These are phyloP conservation scores for Arthrobotrys megalospora DNA, from an alignment of 2,329 filamentous ascomycete species.

Conservation along the genomic window DNA sequence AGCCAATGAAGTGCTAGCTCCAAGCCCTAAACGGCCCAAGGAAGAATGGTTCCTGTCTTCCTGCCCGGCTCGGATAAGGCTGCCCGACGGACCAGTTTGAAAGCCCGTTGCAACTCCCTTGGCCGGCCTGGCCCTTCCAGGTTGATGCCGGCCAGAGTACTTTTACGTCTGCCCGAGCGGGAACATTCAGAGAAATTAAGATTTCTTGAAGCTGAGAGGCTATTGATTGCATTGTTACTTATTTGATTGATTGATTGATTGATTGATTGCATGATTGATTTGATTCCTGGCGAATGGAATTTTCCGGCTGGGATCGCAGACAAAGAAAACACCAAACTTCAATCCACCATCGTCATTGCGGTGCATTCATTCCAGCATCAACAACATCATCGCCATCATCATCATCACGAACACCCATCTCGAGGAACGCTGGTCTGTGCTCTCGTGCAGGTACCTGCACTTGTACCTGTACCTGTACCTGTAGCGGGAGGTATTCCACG, in stretches of 20 bases:
- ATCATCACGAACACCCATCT: not conserved
- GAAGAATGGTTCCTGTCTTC: constrained; percentile 26
- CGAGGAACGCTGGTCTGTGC: not conserved
- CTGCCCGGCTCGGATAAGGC: constrained; percentile 61
- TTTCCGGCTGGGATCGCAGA: constrained; percentile 59
- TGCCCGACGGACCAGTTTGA: constrained; percentile 44
- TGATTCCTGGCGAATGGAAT: constrained; percentile 48
- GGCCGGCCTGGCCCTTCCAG: constrained; percentile 37
- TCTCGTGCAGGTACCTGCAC: not conserved
- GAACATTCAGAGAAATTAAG: constrained; percentile 33
- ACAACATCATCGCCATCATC: constrained; percentile 12
- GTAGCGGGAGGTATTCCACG: not conserved
- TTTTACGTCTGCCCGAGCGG: constrained; percentile 28
- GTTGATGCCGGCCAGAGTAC: constrained; percentile 11
- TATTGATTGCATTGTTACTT: too few relatives aligned
- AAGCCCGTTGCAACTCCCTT: constrained; percentile 27
- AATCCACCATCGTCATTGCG: constrained; percentile 35
- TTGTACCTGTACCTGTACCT: not conserved
- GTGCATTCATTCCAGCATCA: constrained; percentile 24
- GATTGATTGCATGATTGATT: not conserved
- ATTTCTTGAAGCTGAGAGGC: not conserved
- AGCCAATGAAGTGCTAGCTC: constrained; percentile 38
- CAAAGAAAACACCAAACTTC: constrained; percentile 30
- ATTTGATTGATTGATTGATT: not conserved
- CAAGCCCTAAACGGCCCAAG: constrained; percentile 31